phyloP scores from a whole-genome alignment of 2,329 filamentous ascomycete genomes.

The Pleoardoris graminearum region DNA sequence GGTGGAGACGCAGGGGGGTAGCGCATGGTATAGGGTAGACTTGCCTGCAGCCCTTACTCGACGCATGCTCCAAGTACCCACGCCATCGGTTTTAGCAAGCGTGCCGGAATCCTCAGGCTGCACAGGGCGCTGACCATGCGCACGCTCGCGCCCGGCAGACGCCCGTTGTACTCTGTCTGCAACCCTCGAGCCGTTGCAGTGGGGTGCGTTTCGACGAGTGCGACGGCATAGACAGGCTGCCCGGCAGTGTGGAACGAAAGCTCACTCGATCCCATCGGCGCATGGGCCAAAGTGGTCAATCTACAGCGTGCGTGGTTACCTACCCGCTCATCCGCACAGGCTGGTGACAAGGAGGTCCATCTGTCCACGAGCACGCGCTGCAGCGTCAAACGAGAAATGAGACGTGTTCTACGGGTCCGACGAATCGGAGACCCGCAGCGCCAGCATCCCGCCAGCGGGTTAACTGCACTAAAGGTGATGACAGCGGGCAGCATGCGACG shows the following conservation, averaged over 20 bases:
- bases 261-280: slow-evolving; percentile 28
- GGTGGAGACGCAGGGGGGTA: slow-evolving; percentile 16
- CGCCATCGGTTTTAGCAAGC: slow-evolving; percentile 30
- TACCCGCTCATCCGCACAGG: slow-evolving; percentile 25
- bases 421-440: background rate
- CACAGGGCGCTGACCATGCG: slow-evolving; percentile 17
- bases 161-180: background rate
- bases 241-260: slow-evolving; percentile 21
- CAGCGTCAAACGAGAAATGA: background rate
- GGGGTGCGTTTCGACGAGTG: slow-evolving; percentile 2
- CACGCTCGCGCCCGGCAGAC: slow-evolving; percentile 7
- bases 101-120: slow-evolving; percentile 18
- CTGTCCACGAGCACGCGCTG: slow-evolving; percentile 14
- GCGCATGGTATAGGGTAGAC: slow-evolving; percentile 3
- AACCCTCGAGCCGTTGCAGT: background rate
- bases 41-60: slow-evolving; percentile 36
- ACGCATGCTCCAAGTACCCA: slow-evolving; percentile 19
- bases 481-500: background rate
- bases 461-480: too few relatives aligned
- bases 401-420: background rate
- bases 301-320: slow-evolving; percentile 16
- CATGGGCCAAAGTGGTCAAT: slow-evolving; percentile 22
- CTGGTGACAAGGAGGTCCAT: slow-evolving; percentile 14
- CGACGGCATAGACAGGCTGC: slow-evolving; percentile 15
- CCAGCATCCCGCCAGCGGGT: too few relatives aligned